phyloP scores from a whole-genome alignment of 116 monocot genomes.

The Zostera marina region DNA sequence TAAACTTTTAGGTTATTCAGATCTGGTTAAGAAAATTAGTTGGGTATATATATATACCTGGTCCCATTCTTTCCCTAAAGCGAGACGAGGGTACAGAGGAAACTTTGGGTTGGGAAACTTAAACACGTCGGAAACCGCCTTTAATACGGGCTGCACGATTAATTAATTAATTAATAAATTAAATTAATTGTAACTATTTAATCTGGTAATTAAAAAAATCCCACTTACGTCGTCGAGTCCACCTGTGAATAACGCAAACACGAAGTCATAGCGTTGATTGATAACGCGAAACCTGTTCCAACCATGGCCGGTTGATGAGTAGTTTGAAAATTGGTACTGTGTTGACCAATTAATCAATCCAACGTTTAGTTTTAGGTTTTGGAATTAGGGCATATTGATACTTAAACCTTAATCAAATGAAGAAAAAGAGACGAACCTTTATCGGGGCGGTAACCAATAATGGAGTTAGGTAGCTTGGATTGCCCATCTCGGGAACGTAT shows the following conservation, averaged over 20 bases:
- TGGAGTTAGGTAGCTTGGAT: constrained; percentile 2
- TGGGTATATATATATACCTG: not conserved
- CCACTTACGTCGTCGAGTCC: not conserved
- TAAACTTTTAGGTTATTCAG: too few species aligned
- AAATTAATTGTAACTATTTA: too few species aligned
- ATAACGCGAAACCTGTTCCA: constrained; percentile 8
- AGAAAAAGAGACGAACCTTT: constrained; percentile 2
- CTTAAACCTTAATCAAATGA: too few species aligned
- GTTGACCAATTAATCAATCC: not conserved
- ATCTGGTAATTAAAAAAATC: too few species aligned
- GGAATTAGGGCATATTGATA: too few species aligned
- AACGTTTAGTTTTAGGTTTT: too few species aligned
- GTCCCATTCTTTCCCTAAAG: constrained; percentile 8
- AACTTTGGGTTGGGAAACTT: constrained; percentile 8
- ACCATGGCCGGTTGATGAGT: constrained; percentile 1
- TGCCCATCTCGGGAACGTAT: constrained; percentile 9
- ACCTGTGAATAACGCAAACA: constrained; percentile 14
- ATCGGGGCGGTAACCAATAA: constrained; percentile 7
- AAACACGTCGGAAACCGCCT: constrained; percentile 5
- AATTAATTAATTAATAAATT: too few species aligned
- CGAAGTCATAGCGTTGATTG: constrained; percentile 15
- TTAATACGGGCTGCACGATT: constrained; percentile 2
- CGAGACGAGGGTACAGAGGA: constrained; percentile 10
- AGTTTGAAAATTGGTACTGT: constrained; percentile 10
- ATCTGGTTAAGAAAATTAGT: not conserved